Conservation (phyloP, 2,329 filamentous ascomycete species). For the Fusarium napiforme region DNA sequence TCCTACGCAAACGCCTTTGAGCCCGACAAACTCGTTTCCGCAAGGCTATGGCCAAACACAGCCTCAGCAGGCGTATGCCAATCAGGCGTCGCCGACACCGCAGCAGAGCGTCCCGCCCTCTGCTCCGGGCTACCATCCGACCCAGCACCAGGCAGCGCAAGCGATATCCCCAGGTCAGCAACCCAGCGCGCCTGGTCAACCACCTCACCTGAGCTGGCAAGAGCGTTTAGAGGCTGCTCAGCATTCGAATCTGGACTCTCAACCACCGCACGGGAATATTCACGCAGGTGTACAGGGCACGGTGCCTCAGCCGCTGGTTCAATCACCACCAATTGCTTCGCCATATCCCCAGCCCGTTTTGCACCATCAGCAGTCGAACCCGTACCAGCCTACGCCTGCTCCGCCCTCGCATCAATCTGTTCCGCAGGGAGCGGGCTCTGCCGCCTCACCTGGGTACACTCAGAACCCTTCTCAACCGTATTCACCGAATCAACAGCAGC, state of each 20-base stretch:
- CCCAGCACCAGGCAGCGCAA: conserved; percentile 9
- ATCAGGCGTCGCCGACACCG: conserved; percentile 5
- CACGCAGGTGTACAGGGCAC: neutral
- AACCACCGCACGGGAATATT: neutral
- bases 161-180: neutral
- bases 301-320: neutral
- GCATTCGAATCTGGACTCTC: neutral
- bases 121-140: neutral
- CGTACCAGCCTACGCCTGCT: neutral
- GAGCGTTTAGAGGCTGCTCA: neutral
- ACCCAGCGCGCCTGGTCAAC: neutral
- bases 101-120: conserved; percentile 5
- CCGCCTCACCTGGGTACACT: neutral
- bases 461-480: neutral
- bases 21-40: neutral
- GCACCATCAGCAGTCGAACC: neutral
- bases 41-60: neutral
- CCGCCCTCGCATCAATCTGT: neutral
- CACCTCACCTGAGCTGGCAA: neutral
- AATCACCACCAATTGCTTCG: neutral
- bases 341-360: conserved; percentile 6
- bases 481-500: neutral
- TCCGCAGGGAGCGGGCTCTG: neutral
- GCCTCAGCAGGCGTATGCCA: neutral
- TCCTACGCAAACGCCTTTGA: conserved; percentile 1